Base-by-base conservation (phyloP, 1,284 basidiomycete species). In the Marasmius oreades region DNA sequence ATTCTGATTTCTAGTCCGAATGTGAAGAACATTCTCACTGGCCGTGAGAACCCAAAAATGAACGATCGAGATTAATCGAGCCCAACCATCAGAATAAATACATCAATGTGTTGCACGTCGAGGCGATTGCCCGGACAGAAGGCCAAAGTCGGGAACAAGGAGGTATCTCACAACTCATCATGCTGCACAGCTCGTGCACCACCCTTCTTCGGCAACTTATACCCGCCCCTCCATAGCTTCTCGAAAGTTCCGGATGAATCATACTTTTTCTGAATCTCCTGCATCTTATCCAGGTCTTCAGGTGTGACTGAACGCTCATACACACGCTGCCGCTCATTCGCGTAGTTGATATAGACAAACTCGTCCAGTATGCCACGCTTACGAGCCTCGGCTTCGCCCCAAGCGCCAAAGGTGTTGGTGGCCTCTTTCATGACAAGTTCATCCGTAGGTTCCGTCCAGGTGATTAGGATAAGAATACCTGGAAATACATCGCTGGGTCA, bases 341-440 rank as follows among this genome's bases (percentile, higher is more conserved):
- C 52, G 44, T 55, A 55, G 47, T 55, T 55, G 4, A 55, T 8
- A 42, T 55, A 55, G 1, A 55, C 6, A n/a, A 50, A 55, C 8
- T 24, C 16, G 24, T 36, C 39, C 14, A 42, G 11, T 14, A 55
- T n/a, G 14, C 47, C 47, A 26, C 46, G 46, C 12, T 18, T 23
- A 26, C 33, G 20, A 24, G 46, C 46, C 20, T 26, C 33, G 4
- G 31, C n/a, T 10, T 31, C 23, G 14, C 18, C 47, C 33, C 28
- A 55, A 16, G 12, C 11, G 24, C 24, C 31, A 11, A 37, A 24
- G 14, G 18, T 14, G 42, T 18, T 46, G 7, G 43, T n/a, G 23
- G n/a, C 20, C 11, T 23, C 5, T 12, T 46, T 44, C 26, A 34
- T 33, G 6, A 33, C 18, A 2, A 14, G 24, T 6, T 53, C 52